Evolutionary conservation across 371 early-diverging fungal species (phyloP), one percentile per base, ranked within the genome.

Genomic region (Mucor circinelloides): DNA sequence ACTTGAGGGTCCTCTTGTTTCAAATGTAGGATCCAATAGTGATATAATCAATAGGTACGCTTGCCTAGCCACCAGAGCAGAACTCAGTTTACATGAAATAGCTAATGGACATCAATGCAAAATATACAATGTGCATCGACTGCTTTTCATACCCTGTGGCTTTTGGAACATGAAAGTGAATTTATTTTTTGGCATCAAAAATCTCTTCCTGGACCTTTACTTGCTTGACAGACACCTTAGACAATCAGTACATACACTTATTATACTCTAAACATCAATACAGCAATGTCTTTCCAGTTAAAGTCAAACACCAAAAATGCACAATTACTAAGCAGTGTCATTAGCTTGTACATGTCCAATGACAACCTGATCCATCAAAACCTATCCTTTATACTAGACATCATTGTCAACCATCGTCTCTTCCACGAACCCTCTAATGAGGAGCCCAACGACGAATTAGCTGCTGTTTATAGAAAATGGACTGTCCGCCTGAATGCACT

Each of bases 401-500:
- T 76, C 12, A 67, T 88, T 60, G 67, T 71, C 31, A 73, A 79
- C 58, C 81, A 83, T 63, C 70, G 75, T 3, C 70, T 87, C 6
- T 63, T 87, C 36, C 69, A 70, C 31, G 78, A 81, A 25, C 40
- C 58, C 8, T 58, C 52, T 46, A 31, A 32, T 17, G 56, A 55
- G 7, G 58, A 69, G 58, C 46, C 48, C 32, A 60, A 15, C 21
- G 68, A 71, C 10, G 74, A 72, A 23, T 21, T 66, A 21, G 67
- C 60, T 34, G 66, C 71, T 58, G 75, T 78, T 8, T 79, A 76
- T 44, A 77, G 74, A 60, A 76, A 88, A 71, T 89, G 90, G 90
- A 71, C 75, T 9, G 76, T 78, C 57, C 84, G 90, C 28, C 61
- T 89, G 25, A 83, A 85, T 70, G 73, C 87, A 0, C 66, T 89